Evolutionary conservation across 768 basidiomycete species (phyloP), one percentile per base, ranked within the genome.

Genomic region (Fistulinella prunicolor): DNA sequence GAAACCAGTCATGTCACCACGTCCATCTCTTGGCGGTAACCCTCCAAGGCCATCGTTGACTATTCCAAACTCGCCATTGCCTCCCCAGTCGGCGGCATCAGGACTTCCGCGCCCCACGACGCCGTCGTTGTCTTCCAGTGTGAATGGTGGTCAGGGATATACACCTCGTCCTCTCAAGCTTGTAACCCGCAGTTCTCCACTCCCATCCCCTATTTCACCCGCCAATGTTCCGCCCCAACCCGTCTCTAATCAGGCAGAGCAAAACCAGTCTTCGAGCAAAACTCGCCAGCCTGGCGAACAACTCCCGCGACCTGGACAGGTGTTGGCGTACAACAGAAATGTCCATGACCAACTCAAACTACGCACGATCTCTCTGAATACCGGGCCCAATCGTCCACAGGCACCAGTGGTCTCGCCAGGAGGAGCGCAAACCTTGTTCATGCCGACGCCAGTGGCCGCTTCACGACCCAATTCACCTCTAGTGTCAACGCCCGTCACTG

Each of bases 251-350:
- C 63, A 46, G 42, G 19, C 34, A 19, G 52, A 53, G 26, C 26
- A 21, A 8, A 61, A 51, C 20, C 61, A 49, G 4, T 34, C 52
- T 14, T 13, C 45, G 2, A 14, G 2, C 23, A 63, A 52, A 38
- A 20, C 10, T 40, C 47, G 50, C 21, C 60, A 58, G 50, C 61
- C 62, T 17, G 53, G 67, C 24, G 48, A 63, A 38, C 64, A 55
- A 29, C 38, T 45, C n/a, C 49, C 57, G 0, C 56, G 60, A 0
- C 53, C 64, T 4, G 61, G 62, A 38, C 57, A 57, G 36, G 42
- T 71, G 16, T 44, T 67, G 48, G 46, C 47, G 6, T 66, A 69
- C 29, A 71, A 71, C 35, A 54, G 68, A 6, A 70, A 71, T 13
- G 28, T 71, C n/a, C 61, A 63, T 41, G 62, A 70, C 51, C 65